Percentiles rank a stretch among this genome's conserved stretches.
Conservation (phyloP, 1,139 yeast genomes). For the Protomyces gravidus region DNA sequence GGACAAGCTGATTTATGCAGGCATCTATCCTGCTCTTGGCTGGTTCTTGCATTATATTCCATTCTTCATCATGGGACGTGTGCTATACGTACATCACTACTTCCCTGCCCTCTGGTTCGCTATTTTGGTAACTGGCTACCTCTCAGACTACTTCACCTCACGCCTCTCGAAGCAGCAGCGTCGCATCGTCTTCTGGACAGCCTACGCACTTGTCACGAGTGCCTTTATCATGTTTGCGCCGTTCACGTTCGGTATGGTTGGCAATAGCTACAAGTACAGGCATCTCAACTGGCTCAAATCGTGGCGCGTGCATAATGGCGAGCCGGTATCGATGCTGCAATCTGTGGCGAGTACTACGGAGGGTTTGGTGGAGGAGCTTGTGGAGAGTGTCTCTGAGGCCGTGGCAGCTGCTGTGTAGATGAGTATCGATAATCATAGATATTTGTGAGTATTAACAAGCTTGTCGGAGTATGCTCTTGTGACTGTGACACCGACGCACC, state of each 20-base stretch:
- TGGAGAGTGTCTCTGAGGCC: background rate
- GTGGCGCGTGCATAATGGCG: conserved; percentile 54
- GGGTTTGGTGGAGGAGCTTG: background rate
- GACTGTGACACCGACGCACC: no score
- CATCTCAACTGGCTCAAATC: conserved; percentile 70
- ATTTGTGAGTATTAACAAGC: no score
- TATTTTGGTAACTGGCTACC: conserved; percentile 70
- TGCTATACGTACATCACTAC: conserved; percentile 94
- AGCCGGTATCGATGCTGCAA: conserved; percentile 3
- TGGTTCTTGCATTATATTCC: conserved; percentile 94
- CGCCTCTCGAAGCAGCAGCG: conserved; percentile 38
- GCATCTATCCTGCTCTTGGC: conserved; percentile 82
- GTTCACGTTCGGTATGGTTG: conserved; percentile 85
- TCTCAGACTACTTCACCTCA: conserved; percentile 60
- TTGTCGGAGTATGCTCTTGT: no score
- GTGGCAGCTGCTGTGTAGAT: no score
- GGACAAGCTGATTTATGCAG: conserved; percentile 66
- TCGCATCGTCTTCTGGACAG: conserved; percentile 44
- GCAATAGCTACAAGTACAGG: conserved; percentile 61
- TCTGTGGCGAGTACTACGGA: background rate
- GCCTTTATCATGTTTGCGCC: conserved; percentile 71
- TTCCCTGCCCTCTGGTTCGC: conserved; percentile 96
- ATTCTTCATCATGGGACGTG: conserved; percentile 92
- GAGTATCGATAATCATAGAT: no score
- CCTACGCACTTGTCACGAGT: conserved; percentile 58